These are phyloP conservation scores for Calonectria honghensis DNA, from an alignment of 2,329 filamentous ascomycete species.

Conservation along the genomic window DNA sequence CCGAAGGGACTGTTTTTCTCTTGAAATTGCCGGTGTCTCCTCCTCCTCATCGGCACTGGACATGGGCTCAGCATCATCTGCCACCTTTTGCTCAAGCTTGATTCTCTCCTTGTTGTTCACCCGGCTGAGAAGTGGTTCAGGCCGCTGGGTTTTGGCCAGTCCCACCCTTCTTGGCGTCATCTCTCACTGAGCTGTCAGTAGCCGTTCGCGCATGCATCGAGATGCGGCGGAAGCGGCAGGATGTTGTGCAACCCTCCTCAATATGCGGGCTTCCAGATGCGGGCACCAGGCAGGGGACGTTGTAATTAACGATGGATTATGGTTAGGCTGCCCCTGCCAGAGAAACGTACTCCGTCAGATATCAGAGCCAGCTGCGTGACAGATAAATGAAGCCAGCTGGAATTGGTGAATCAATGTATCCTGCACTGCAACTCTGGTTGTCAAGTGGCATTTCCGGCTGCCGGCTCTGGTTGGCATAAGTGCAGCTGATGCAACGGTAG, in stretches of 20 bases:
- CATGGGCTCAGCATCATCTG: slow-evolving; percentile 53
- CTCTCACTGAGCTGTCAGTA: not conserved
- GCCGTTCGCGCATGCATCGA: not conserved
- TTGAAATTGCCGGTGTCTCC: not conserved
- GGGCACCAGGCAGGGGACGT: not conserved
- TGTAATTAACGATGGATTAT: slow-evolving; percentile 8
- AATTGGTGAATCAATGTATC: slow-evolving; percentile 11
- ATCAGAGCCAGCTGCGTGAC: not conserved
- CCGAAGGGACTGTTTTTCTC: not conserved
- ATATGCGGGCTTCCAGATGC: slow-evolving; percentile 11
- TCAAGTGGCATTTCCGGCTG: slow-evolving; percentile 21
- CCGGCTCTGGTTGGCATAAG: slow-evolving; percentile 20
- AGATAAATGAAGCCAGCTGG: slow-evolving; percentile 1
- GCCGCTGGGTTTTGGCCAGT: slow-evolving; percentile 45
- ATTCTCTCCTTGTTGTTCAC: slow-evolving; percentile 23
- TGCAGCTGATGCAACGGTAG: slow-evolving; percentile 20
- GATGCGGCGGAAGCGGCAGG: not conserved
- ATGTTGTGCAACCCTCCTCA: not conserved
- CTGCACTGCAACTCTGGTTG: slow-evolving; percentile 16
- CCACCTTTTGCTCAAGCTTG: slow-evolving; percentile 40
- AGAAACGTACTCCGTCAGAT: slow-evolving; percentile 1
- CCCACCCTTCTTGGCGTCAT: slow-evolving; percentile 41
- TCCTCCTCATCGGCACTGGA: slow-evolving; percentile 55
- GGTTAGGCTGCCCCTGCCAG: slow-evolving; percentile 3
- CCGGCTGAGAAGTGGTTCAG: slow-evolving; percentile 45